Evolutionary conservation across 2,329 filamentous ascomycete genomes (phyloP).

Genomic region (Blastomyces silverae): DNA sequence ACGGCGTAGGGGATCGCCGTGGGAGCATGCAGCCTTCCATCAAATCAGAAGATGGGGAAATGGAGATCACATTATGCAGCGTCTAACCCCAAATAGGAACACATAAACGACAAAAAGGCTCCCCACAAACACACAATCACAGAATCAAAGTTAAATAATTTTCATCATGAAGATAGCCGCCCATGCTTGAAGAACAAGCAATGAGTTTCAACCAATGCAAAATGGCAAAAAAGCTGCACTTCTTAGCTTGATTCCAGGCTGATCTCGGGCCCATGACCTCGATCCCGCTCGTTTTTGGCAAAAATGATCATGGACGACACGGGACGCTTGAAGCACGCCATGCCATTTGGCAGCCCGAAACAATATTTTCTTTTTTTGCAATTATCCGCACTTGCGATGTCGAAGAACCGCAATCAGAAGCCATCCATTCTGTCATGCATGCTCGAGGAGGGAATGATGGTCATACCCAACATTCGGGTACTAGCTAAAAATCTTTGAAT

Average conservation of each 20-base stretch:
- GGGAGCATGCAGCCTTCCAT: not conserved
- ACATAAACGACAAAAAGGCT: conserved; percentile 9
- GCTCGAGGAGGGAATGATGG: not conserved
- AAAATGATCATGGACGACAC: not conserved
- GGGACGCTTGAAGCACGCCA: not conserved
- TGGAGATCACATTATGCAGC: conserved; percentile 8
- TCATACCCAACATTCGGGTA: not conserved
- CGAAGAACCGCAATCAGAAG: not conserved
- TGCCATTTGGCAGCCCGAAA: not conserved
- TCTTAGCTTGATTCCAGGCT: not conserved
- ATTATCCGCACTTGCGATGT: not conserved
- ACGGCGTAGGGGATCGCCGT: conserved; percentile 2
- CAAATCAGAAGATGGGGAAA: conserved; percentile 2
- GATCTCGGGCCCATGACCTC: conserved; percentile 6
- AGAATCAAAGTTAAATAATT: not conserved
- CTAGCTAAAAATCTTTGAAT: not conserved
- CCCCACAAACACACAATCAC: too few relatives aligned
- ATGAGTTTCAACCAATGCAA: not conserved
- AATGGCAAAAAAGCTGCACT: not conserved
- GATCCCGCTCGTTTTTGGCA: not conserved
- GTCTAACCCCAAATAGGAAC: conserved; percentile 12
- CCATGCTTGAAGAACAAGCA: conserved; percentile 1
- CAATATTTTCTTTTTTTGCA: not conserved
- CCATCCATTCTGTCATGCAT: not conserved
- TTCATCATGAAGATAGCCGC: not conserved